These are phyloP conservation scores for Nicotiana rustica DNA, from an alignment of 305 asterid genomes.

Conservation along the genomic window DNA sequence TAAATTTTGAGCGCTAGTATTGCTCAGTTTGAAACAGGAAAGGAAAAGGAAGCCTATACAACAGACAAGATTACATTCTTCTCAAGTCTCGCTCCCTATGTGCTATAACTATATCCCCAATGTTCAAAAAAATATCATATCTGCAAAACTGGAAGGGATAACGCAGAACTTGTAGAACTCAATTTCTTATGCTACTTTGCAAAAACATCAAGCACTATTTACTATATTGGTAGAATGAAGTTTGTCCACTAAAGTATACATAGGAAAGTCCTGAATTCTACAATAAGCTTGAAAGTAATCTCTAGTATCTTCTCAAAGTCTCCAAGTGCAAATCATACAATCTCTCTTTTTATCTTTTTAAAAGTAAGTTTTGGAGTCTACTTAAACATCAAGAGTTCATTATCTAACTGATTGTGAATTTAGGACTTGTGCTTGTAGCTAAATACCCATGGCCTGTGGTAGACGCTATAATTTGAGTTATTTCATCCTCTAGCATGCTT, in stretches of 20 bases:
- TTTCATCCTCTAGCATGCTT: neutral
- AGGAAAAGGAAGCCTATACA: neutral
- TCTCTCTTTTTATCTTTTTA: neutral
- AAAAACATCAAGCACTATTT: neutral
- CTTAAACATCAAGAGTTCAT: conserved; percentile 27
- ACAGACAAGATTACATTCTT: neutral
- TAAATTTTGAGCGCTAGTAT: neutral
- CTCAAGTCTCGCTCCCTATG: neutral
- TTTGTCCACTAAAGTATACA: neutral
- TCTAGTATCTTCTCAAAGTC: conserved; percentile 1
- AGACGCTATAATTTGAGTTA: neutral
- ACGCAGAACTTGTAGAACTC: neutral
- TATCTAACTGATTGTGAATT: neutral
- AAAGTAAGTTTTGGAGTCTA: neutral
- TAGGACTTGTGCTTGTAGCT: conserved; percentile 19
- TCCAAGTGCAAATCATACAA: conserved; percentile 3
- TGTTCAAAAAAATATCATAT: neutral
- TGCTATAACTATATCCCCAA: neutral
- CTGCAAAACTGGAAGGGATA: neutral
- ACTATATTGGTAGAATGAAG: conserved; percentile 2
- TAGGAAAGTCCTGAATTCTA: neutral
- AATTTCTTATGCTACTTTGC: neutral
- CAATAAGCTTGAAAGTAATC: neutral
- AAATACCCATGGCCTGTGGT: neutral
- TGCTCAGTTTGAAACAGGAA: neutral